Evolutionary conservation across 2,329 filamentous ascomycete genomes (phyloP), one percentile per base, ranked within the genome.

Genomic region (Aspergillus aculeatus): DNA sequence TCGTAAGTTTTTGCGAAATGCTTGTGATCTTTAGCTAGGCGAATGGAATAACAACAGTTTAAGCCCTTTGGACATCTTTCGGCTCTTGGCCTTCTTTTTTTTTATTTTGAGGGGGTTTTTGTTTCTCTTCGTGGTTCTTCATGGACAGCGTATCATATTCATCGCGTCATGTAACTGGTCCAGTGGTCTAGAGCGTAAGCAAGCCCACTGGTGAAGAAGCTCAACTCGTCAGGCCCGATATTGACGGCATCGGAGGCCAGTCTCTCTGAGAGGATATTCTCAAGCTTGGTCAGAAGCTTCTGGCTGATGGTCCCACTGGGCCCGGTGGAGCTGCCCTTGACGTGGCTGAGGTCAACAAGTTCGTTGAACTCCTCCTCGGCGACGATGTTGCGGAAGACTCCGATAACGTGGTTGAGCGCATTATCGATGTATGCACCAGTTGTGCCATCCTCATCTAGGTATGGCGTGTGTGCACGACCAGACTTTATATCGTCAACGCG

Each of bases 341-440:
- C 58, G 47, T 70, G 62, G 60, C 67, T 69, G 7, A 75, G 64
- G 16, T 52, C 60, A 50, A 74, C 63, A 11, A 79, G 64, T 47
- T 70, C 70, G 21, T 71, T 67, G 54, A 77, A 68, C 50, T 78
- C 76, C 21, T 76, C 73, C 10, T 67, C 69, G 21, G 67, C 65
- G 29, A 78, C 66, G n/a, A 78, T 67, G 50, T 77, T 74, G 59
- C 70, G 75, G 60, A 78, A 78, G 24, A 73, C 68, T 10, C 76
- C 75, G 31, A 77, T 73, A 50, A 78, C 73, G 57, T 77, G 75
- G 54, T 69, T 69, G 21, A 74, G 64, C 14, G 75, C 71, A 35
- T 69, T 65, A 54, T 77, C 75, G 16, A 78, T 68, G 32, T 76
- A 78, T 31, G 73, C 63, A 16, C 69, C 69, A 48, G 68, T 64